Conservation (phyloP, 768 basidiomycete genomes). For the Omphalotus guepiniiformis region DNA sequence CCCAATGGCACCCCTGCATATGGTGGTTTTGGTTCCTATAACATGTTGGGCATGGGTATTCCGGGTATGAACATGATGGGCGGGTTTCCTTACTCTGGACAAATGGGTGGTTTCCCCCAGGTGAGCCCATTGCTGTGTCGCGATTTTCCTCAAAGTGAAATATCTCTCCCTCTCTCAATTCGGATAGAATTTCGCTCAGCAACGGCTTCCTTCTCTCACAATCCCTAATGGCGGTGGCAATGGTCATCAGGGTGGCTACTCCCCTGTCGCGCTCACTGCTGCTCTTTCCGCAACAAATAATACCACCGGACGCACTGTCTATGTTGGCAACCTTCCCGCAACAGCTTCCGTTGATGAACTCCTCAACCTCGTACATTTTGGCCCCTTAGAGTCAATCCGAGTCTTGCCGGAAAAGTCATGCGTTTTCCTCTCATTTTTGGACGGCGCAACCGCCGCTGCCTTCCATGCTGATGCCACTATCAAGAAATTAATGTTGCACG, state of each 20-base stretch:
- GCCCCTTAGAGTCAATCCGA: constrained; percentile 91
- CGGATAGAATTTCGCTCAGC: constrained; percentile 28
- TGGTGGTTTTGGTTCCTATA: constrained; percentile 61
- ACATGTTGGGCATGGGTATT: constrained; percentile 78
- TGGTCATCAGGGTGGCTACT: constrained; percentile 55
- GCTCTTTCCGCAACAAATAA: constrained; percentile 65
- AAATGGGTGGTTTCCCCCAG: constrained; percentile 70
- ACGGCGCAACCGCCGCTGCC: constrained; percentile 86
- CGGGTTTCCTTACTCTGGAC: constrained; percentile 66
- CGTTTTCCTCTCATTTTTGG: constrained; percentile 97
- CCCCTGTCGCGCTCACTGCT: constrained; percentile 73
- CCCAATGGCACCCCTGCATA: constrained; percentile 47
- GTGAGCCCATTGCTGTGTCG: constrained; percentile 30
- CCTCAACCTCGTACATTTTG: constrained; percentile 96
- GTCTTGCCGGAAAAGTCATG: constrained; percentile 96
- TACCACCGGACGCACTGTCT: constrained; percentile 84
- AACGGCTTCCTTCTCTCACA: constrained; percentile 62
- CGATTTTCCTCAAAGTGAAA: not conserved
- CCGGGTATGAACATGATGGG: constrained; percentile 70
- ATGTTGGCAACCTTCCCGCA: constrained; percentile 92
- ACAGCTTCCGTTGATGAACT: constrained; percentile 97
- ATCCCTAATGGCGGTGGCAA: constrained; percentile 65
- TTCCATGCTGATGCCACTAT: constrained; percentile 97
- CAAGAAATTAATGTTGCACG: constrained; percentile 90
- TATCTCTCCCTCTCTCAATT: too few relatives aligned